These are phyloP conservation scores for Yarrowia keelungensis DNA, from an alignment of 805 yeast species.

Conservation along the genomic window DNA sequence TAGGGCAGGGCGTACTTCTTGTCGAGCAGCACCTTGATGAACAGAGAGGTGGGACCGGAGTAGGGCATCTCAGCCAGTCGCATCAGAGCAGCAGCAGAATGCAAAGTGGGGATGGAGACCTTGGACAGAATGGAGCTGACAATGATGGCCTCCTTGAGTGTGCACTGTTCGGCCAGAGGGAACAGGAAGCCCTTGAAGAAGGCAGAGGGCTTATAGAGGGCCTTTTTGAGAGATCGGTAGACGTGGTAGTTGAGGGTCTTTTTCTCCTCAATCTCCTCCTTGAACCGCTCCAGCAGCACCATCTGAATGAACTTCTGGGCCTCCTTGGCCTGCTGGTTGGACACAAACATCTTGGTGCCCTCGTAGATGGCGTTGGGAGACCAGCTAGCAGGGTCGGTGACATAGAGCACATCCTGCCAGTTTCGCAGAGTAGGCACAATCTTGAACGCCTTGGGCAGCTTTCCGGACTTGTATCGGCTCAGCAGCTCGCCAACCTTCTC, in stretches of 20 bases:
- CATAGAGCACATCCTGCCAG: constrained; percentile 95
- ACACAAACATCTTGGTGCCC: constrained; percentile 89
- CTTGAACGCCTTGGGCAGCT: constrained; percentile 94
- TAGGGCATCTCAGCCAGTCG: constrained; percentile 83
- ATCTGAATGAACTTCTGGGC: constrained; percentile 80
- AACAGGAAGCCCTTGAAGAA: constrained; percentile 95
- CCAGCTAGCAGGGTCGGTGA: constrained; percentile 93
- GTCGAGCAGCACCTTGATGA: constrained; percentile 86
- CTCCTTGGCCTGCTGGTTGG: constrained; percentile 84
- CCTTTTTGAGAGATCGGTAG: constrained; percentile 88
- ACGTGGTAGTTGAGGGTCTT: constrained; percentile 85
- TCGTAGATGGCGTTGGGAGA: constrained; percentile 94
- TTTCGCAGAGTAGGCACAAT: constrained; percentile 90
- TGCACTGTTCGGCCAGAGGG: constrained; percentile 83
- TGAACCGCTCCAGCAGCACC: constrained; percentile 52
- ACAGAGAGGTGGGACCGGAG: constrained; percentile 86
- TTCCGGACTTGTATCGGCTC: constrained; percentile 91
- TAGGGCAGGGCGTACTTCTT: constrained; percentile 97
- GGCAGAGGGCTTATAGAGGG: constrained; percentile 96
- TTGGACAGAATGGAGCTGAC: constrained; percentile 90
- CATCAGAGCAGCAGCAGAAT: constrained; percentile 93
- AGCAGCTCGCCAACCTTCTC: constrained; percentile 88
- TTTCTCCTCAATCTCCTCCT: constrained; percentile 52
- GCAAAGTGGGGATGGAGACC: constrained; percentile 91
- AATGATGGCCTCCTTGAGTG: constrained; percentile 92